These are phyloP conservation scores for Crithidia fasciculata DNA, from an alignment of 208 protist species.

Conservation along the genomic window DNA sequence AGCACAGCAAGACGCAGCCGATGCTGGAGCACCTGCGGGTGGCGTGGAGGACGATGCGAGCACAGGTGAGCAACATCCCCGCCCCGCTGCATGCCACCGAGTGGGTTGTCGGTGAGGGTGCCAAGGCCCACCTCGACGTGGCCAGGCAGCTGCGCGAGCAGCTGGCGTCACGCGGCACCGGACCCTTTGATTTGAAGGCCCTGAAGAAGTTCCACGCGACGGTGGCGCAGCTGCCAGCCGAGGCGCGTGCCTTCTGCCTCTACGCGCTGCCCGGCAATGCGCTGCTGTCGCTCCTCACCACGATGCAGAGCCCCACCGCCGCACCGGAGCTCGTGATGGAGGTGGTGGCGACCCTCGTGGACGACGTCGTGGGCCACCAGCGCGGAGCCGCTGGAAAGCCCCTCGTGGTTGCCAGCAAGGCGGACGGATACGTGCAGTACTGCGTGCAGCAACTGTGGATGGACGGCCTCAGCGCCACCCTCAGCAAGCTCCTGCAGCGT, in stretches of 20 bases:
- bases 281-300: conserved; percentile 16
- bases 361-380: conserved; percentile 11
- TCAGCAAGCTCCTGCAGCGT: conserved; percentile 17
- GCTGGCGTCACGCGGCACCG: background rate
- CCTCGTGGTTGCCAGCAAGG: background rate
- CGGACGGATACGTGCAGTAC: conserved; percentile 24
- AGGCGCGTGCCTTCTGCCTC: conserved; percentile 32
- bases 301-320: conserved; percentile 6
- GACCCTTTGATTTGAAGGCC: background rate
- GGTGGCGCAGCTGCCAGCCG: conserved; percentile 14
- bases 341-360: conserved; percentile 18
- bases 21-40: conserved; percentile 5
- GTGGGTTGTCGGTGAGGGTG: conserved; percentile 22
- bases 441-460: conserved; percentile 39
- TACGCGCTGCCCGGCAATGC: conserved; percentile 35
- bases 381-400: background rate
- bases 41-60: conserved; percentile 19
- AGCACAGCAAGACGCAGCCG: background rate
- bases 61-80: conserved; percentile 6
- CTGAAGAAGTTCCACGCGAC: conserved; percentile 16
- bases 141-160: conserved; percentile 16
- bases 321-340: conserved; percentile 10
- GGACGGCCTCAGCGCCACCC: conserved; percentile 23
- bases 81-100: conserved; percentile 11
- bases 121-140: background rate